phyloP scores from a whole-genome alignment of 1,284 basidiomycete species.

The Irpex lacteus region DNA sequence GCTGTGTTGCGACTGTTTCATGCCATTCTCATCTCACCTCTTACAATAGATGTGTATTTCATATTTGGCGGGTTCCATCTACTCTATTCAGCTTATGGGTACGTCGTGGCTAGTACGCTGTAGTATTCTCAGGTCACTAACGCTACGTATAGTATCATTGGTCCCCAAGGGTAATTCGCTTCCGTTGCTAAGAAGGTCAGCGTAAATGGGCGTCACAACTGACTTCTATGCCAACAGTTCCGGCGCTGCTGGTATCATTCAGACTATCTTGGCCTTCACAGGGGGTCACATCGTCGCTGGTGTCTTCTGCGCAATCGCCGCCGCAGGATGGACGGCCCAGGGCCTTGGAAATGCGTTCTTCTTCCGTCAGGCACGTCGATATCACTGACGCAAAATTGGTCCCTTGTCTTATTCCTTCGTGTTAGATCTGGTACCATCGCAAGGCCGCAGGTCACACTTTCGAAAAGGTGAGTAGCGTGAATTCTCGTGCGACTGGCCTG shows the following conservation, averaged over 20 bases:
- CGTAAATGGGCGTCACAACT: not conserved
- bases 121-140: slow-evolving; percentile 22
- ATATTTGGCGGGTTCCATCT: slow-evolving; percentile 94
- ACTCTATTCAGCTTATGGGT: slow-evolving; percentile 87
- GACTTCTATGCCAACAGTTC: slow-evolving; percentile 49
- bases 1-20: slow-evolving; percentile 25
- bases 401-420: not conserved
- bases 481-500: not conserved
- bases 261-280: slow-evolving; percentile 81
- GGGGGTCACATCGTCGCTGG: slow-evolving; percentile 66
- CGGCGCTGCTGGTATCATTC: slow-evolving; percentile 93
- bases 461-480: slow-evolving; percentile 58
- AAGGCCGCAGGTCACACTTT: slow-evolving; percentile 80
- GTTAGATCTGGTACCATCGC: slow-evolving; percentile 82
- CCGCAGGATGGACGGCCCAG: slow-evolving; percentile 86
- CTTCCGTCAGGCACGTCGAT: slow-evolving; percentile 64
- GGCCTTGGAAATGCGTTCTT: slow-evolving; percentile 81
- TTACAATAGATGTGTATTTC: slow-evolving; percentile 81
- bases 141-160: slow-evolving; percentile 67
- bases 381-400: not conserved
- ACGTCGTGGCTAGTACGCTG: slow-evolving; percentile 27
- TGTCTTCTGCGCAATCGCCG: slow-evolving; percentile 77
- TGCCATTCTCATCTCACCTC: slow-evolving; percentile 22
- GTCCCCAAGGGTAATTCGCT: slow-evolving; percentile 49
- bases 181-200: slow-evolving; percentile 3